Evolutionary conservation across 2,329 filamentous ascomycete species (phyloP), one percentile per base, ranked within the genome.

Genomic region (Ophiosphaerella narmari): DNA sequence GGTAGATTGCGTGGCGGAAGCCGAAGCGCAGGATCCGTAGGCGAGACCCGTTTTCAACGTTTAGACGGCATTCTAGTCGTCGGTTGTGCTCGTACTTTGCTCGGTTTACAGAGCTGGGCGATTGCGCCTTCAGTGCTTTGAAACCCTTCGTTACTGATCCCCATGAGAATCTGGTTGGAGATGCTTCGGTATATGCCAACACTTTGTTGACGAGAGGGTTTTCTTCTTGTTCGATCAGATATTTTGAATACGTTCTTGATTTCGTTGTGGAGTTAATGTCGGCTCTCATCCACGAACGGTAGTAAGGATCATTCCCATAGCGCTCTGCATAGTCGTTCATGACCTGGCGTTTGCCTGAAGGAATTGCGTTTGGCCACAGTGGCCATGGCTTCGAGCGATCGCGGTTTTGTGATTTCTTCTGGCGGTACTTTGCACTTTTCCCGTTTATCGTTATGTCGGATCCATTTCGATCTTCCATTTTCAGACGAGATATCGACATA

Each of bases 321-420:
- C 60, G 54, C 8, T 60, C 62, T 6, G 57, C 52, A 31, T 60
- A 48, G 11, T 35, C 48, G 26, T 46, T 46, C 47, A 66, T 59
- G 16, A 63, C 39, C 16, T 51, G 45, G 14, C 57, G 53, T 34
- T 66, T 66, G 18, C 42, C 50, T 2, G 51, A 50, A 5, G 61
- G 64, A n/a, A 67, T 61, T 14, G 64, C 56, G 16, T 65, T 65
- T 9, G 60, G 62, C 54, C 62, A 65, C 7, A 63, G 44, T 34
- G 62, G 55, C 55, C 59, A 59, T 9, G 63, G 62, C 18, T 36
- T 39, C 18, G 63, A 57, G 18, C 53, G 52, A 43, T 66, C 62
- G 7, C 54, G 41, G 21, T 54, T 39, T 14, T 48, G 33, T 33
- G 52, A 42, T 34, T 55, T 53, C 32, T 60, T 52, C 23, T 60